Evolutionary conservation across 2,329 filamentous ascomycete species (phyloP), one percentile per base, ranked within the genome.

Genomic region (Aspergillus niger): DNA sequence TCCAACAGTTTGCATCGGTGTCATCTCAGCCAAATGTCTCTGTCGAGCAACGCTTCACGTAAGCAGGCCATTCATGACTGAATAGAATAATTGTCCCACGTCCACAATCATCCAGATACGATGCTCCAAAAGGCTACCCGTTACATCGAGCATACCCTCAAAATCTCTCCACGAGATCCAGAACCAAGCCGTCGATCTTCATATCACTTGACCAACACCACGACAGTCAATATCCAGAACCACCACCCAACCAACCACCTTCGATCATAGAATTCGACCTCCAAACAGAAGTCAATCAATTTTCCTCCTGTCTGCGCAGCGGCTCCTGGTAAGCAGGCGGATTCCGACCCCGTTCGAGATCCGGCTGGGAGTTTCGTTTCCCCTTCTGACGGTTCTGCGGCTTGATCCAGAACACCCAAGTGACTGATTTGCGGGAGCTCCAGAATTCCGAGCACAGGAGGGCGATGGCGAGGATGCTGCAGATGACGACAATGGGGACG

Each of bases 401-500:
- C 41, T 64, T 71, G 43, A 67, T 69, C 58, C 73, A 65, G 43
- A 58, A 53, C n/a, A 62, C 41, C 67, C 66, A 69, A 32, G 43
- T 47, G 38, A 54, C 44, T 30, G 38, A 57, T 30, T 49, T 56
- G 26, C 53, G 17, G 10, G 53, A 55, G 13, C 59, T 61, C 68
- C 75, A 79, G 64, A 71, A 74, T 41, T 76, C 74, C 7, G 76
- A 74, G 60, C 75, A 78, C 10, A 67, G 69, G 52, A 82, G 64
- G 41, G 76, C 70, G n/a, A 77, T 57, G 56, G 74, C 70, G 39
- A 80, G 68, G 39, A 74, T 66, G 57, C 69, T 69, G 41, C 79
- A 73, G 49, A 81, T 74, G 39, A 82, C 72, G 58, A 77, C 67
- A 61, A 83, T 81, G 43, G 81, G 80, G 57, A 83, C 76, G 50